Evolutionary conservation across 345 rosid genomes (phyloP), one percentile per base, ranked within the genome.

Genomic region (Turritis glabra): DNA sequence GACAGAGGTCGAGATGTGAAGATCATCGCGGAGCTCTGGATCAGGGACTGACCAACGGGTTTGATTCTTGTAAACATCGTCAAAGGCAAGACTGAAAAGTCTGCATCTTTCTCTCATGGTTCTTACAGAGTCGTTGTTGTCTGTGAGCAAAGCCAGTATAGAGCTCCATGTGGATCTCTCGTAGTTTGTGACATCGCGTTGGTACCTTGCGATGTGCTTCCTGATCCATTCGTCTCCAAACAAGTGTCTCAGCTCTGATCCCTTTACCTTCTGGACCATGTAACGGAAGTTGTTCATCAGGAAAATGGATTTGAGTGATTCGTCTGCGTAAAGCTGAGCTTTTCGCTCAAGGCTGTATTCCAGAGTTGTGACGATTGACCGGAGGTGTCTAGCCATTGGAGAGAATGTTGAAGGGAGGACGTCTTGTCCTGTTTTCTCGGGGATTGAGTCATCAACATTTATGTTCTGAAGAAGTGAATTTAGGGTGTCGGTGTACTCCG

Each of bases 201-300:
- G 93, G 78, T 82, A 83, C 52, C 79, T 84, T 3, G 79, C 96
- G 0, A 64, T 85, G 55, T 85, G 90, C 78, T 83, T 89, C 23
- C 90, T 79, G 76, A 90, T 84, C 98, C 98, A 93, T 48, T 82
- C 90, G 52, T 93, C 96, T 75, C 93, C 98, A 33, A 93, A 87
- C 78, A 79, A 77, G 57, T 8, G 70, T 77, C 83, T 77, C 69
- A 93, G 92, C 51, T 89, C 85, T 0, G 92, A 89, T 68, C 68
- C 79, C 57, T 87, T 88, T 2, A 90, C 86, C 82, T 90, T 90
- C 62, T 89, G 85, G 33, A 89, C 92, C 85, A 88, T 77, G 84
- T 93, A 93, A 70, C 84, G 87, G 55, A 79, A 79, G 79, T 89
- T 93, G 76, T 93, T 93, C 77, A 89, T 82, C 64, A 88, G 10